Evolutionary conservation across 2,329 filamentous ascomycete species (phyloP), one percentile per base, ranked within the genome.

Genomic region (Sclerotinia glacialis): DNA sequence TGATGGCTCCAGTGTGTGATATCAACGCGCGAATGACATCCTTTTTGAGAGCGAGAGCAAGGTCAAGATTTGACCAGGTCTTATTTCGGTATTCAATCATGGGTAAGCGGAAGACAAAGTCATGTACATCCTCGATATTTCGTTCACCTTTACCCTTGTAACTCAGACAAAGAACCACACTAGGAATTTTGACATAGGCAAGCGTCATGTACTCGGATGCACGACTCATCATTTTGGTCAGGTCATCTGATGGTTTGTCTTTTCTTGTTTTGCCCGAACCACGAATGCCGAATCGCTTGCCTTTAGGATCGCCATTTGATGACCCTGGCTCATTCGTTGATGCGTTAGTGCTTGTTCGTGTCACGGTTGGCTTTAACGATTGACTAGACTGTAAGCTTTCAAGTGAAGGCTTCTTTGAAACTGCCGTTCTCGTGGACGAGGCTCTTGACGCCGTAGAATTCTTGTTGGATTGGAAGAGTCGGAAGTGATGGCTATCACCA

Each of bases 191-290:
- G 78, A 99, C 93, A 78, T 96, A 93, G 2, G 94, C 90, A 69
- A 99, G 89, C 0, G 95, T 97, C 93, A 97, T 97, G 80, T 96
- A 99, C 77, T 93, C 96, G 67, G 92, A 97, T 4, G 95, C 95
- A 40, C 95, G 89, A 64, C 87, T 88, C 79, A 99, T 94, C 95
- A 99, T 99, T 80, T 96, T 92, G 14, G 92, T 95, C 52, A 99
- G 82, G 76, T 99, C 96, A 75, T 99, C 95, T 0, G 89, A 90
- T 6, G 86, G 84, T 68, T 87, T 85, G 65, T 89, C 85, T 61
- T 86, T 85, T 60, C 83, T 75, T 67, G 78, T 77, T 72, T 83
- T 79, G 76, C 83, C 78, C 71, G 83, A 78, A 73, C 81, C 79
- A 63, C 77, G 70, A 74, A 87, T 77, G 69, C 81, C 78, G 74